Conservation (phyloP, 192 early-diverging fungal species). For the Phycomyces blakesleeanus region DNA sequence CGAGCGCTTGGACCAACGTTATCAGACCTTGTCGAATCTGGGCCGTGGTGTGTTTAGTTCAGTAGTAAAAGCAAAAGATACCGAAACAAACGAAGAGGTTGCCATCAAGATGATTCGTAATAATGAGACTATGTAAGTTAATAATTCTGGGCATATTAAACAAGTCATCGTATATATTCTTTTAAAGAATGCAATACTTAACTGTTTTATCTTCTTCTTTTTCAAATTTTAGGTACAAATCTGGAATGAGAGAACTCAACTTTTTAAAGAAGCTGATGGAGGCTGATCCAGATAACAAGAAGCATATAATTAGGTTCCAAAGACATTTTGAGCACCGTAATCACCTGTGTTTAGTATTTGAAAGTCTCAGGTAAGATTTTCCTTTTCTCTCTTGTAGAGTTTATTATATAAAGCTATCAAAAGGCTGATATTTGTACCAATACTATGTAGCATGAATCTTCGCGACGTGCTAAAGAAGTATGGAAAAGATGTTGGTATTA, state of each 20-base stretch:
- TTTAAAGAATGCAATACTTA: neutral
- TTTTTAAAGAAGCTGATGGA: conserved; percentile 84
- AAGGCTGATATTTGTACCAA: neutral
- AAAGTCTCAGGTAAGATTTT: conserved; percentile 69
- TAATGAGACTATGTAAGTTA: conserved; percentile 83
- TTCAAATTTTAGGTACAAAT: conserved; percentile 60
- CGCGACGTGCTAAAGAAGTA: conserved; percentile 93
- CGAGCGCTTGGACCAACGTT: conserved; percentile 82
- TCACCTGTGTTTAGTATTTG: conserved; percentile 93
- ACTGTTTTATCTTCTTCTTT: neutral
- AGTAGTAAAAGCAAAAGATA: conserved; percentile 87
- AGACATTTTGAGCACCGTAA: conserved; percentile 87
- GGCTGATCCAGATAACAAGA: conserved; percentile 84
- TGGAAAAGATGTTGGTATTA: conserved; percentile 89
- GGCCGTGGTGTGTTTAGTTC: conserved; percentile 95
- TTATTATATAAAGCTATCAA: neutral
- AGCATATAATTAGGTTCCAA: conserved; percentile 81
- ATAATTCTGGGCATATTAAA: neutral
- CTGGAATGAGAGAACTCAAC: conserved; percentile 83
- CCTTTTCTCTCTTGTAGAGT: neutral
- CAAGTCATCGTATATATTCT: too few species aligned
- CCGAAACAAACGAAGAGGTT: conserved; percentile 69
- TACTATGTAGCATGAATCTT: conserved; percentile 68
- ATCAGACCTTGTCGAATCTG: conserved; percentile 78
- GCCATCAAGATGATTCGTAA: conserved; percentile 96